Evolutionary conservation across 257 asterid genomes (phyloP), one percentile per base, ranked within the genome.

Genomic region (Solanum chilense): DNA sequence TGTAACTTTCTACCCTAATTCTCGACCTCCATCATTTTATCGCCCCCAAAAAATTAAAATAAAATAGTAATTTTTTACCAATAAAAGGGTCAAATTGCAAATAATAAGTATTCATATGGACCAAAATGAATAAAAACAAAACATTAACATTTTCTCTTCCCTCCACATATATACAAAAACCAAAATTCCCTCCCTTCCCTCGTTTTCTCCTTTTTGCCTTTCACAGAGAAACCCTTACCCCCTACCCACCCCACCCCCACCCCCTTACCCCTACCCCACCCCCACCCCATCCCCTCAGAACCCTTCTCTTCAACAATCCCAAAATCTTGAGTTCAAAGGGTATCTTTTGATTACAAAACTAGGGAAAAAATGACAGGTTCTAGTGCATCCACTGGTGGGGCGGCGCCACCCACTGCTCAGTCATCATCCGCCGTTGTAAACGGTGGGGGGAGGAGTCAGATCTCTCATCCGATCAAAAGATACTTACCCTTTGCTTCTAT

Each of bases 101-200:
- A 2, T 25, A 69, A 60, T 82, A 29, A 20, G 20, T 23, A 85
- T 3, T 9, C 0, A 0, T 58, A 75, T 52, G 93, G 93, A 64
- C 89, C 66, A 84, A 7, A 90, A 3, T 87, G 94, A 85, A 92
- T 9, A n/a, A 9, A 2, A 14, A 35, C 16, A 80, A 25, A 85
- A 39, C 1, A 47, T 29, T 29, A 27, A 13, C 23, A 29, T 74
- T 86, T 56, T 39, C 66, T 62, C 92, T 93, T 96, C 98, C 99
- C 99, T 94, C 98, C 99, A 94, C 95, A 93, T 89, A 94, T 86
- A 90, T 93, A 96, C 94, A 80, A 94, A 68, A 95, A 94, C 97
- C 91, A 96, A 95, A 95, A 91, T 94, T 95, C 95, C 98, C 98
- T 94, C 98, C 95, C 94, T 95, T 94, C 95, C 96, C 94, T 92